Percentiles rank a stretch among this genome's conserved stretches.
These are phyloP conservation scores for Haplosporangium gracile DNA, from an alignment of 192 early-diverging fungal species.

Conservation along the genomic window DNA sequence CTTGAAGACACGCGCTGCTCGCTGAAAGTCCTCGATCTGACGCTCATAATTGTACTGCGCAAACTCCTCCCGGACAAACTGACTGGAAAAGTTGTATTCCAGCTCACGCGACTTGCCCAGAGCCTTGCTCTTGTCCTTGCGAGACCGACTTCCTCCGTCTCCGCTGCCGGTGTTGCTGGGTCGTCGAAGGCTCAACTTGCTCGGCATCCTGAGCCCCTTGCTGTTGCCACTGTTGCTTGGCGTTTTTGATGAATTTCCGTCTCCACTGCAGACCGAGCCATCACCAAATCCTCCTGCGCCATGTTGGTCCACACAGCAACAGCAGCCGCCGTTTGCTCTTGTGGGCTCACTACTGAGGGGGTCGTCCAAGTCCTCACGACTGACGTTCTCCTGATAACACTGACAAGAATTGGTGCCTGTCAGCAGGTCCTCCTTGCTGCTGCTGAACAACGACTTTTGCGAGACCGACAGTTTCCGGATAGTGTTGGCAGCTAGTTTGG, in stretches of 20 bases:
- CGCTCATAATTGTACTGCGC: slow-evolving; percentile 53
- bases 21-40: slow-evolving; percentile 51
- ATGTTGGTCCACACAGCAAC: slow-evolving; percentile 2
- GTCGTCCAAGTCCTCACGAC: slow-evolving; percentile 12
- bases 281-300: not conserved
- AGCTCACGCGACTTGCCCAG: slow-evolving; percentile 3
- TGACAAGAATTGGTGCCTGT: not conserved
- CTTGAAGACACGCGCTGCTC: slow-evolving; percentile 42
- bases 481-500: slow-evolving; percentile 32
- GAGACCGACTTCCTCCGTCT: slow-evolving; percentile 1
- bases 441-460: slow-evolving; percentile 34
- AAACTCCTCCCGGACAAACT: slow-evolving; percentile 33
- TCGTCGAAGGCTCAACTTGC: slow-evolving; percentile 28
- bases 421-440: slow-evolving; percentile 29
- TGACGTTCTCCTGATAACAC: slow-evolving; percentile 14
- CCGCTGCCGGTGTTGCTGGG: slow-evolving; percentile 6
- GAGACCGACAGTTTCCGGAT: slow-evolving; percentile 30
- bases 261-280: slow-evolving; percentile 7
- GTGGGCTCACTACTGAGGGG: not conserved
- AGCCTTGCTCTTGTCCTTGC: slow-evolving; percentile 5
- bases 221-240: not conserved
- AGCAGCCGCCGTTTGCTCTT: slow-evolving; percentile 1
- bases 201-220: slow-evolving; percentile 18
- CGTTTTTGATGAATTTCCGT: not conserved
- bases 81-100: slow-evolving; percentile 38